Base-by-base conservation (phyloP, 176 grass and related monocot genomes). In the Phoenix roebelenii region DNA sequence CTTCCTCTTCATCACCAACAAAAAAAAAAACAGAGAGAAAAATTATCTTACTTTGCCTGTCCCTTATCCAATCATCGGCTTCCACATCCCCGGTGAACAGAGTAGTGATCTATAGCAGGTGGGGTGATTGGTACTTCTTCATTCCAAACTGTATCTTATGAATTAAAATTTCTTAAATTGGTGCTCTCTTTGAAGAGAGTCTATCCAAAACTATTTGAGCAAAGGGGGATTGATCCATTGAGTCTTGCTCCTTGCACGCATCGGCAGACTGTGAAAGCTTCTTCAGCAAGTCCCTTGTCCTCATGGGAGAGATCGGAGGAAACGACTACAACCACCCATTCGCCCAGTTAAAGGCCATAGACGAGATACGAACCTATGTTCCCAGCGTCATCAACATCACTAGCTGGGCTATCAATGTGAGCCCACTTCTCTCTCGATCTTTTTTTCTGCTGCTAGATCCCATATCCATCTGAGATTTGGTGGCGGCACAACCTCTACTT, bases 301-400 rank as follows among this genome's bases (percentile, higher is more conserved):
- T 85, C 32, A 66, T 92, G 28, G 93, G 93, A 66, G 93, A 97
- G 75, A 97, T 97, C 57, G 87, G 87, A 23, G 93, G 93, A 4
- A 97, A 97, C 56, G 93, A 97, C 74, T 97, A 97, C 73, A 97
- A 97, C 69, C 4, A 80, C 57, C 76, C 87, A 51, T 67, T 88
- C 58, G 66, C 76, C 15, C 39, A 20, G 6, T 63, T 76, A 1
- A 63, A n/a, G 15, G 49, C 68, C 0, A 18, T 91, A 24, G 78
- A 87, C 10, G 76, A 88, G 76, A 84, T 97, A 53, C 78, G 66
- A 25, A 67, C 73, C 50, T 88, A 84, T 61, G 83, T 86, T 10
- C 93, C 93, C 0, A 73, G 61, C 23, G 87, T 97, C 16, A 29
- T 97, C 55, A 57, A 49, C 19, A 74, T 77, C 60, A 85, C 91